phyloP scores from a whole-genome alignment of 2,329 filamentous ascomycete species.

The Nigrospora osmanthi region DNA sequence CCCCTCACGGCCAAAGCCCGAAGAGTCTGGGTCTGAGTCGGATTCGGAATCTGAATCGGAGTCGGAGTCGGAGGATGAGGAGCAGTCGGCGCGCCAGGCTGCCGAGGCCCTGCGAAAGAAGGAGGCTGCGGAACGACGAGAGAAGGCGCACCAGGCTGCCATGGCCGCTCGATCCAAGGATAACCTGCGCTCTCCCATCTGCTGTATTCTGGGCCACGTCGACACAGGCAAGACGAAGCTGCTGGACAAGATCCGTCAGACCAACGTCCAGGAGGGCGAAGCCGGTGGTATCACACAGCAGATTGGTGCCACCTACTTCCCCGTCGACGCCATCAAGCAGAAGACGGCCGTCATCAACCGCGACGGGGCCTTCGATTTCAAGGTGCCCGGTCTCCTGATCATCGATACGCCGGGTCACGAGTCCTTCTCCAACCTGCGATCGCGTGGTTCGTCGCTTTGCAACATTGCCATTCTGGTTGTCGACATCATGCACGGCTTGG shows the following conservation, averaged over 20 bases:
- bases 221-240: constrained; percentile 99
- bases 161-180: constrained; percentile 87
- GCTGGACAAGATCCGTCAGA: constrained; percentile 95
- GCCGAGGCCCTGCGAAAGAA: constrained; percentile 74
- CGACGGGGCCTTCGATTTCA: constrained; percentile 88
- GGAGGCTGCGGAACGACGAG: constrained; percentile 80
- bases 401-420: constrained; percentile 99
- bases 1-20: constrained; percentile 23
- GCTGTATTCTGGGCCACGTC: constrained; percentile 99
- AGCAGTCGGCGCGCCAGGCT: constrained; percentile 62
- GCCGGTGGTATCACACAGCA: constrained; percentile 99
- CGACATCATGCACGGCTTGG: constrained; percentile 99
- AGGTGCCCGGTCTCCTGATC: constrained; percentile 90
- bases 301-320: constrained; percentile 99
- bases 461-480: constrained; percentile 99
- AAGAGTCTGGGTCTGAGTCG: constrained; percentile 21
- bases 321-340: constrained; percentile 81
- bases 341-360: constrained; percentile 93
- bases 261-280: constrained; percentile 97
- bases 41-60: constrained; percentile 46
- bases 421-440: constrained; percentile 97
- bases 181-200: constrained; percentile 93
- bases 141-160: constrained; percentile 86
- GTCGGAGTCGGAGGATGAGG: constrained; percentile 56
- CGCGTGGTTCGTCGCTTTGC: constrained; percentile 93